Evolutionary conservation across 768 basidiomycete genomes (phyloP), one percentile per base, ranked within the genome.

Genomic region (Serendipita vermifera): DNA sequence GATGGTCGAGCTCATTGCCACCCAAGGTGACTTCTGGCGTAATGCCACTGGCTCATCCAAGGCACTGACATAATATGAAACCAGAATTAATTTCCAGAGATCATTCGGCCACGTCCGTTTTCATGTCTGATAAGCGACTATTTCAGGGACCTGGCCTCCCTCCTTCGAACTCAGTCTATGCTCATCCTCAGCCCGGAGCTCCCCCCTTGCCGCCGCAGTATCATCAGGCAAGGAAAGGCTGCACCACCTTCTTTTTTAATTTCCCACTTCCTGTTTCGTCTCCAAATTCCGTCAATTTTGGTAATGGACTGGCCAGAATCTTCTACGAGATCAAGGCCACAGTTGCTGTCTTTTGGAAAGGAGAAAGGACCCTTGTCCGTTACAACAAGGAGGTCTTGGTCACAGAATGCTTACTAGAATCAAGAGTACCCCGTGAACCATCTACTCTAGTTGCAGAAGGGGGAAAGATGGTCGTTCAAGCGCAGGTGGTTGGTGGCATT

Each of bases 131-230:
- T 56, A 75, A 78, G 27, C 75, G 84, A 31, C 65, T 86, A 4
- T 91, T 88, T 64, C 87, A 90, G 68, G 87, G 87, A 2, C 84
- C 83, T 2, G 81, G 80, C 15, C 71, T 89, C 5, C 88, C 87
- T 0, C 85, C 86, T 5, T 89, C 87, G 9, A 90, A 90, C 64
- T 84, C 88, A 1, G 86, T 91, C 0, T 74, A 82, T 56, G 73
- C 79, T 1, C 75, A 82, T 64, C 76, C 81, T 2, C 64, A 70
- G 3, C 73, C 78, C 14, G 82, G 76, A 1, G 78, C 81, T 57
- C 75, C 78, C 1, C 74, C 74, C 0, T 67, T 90, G 2, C 86
- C 86, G 0, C 71, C 74, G 0, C 68, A 80, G 54, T 82, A 88
- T 64, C 74, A 81, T 65, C 79, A 79, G 58, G 88, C 86, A 5